Percentiles rank a stretch among this genome's conserved stretches.
phyloP scores from a whole-genome alignment of 306 rosid species.

The Vigna trinervia region DNA sequence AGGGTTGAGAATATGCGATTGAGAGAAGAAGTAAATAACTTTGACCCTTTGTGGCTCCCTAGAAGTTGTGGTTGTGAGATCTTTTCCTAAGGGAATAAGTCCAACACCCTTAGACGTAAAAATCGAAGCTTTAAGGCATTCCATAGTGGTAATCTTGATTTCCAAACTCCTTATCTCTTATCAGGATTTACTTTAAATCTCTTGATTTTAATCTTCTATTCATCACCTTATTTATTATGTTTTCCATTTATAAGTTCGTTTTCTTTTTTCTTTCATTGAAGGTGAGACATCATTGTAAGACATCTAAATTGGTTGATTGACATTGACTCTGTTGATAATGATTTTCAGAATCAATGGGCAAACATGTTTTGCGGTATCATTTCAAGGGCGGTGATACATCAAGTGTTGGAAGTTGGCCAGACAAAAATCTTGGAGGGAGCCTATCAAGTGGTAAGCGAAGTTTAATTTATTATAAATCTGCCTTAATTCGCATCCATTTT shows the following conservation, averaged over 20 bases:
- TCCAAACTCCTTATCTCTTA: neutral
- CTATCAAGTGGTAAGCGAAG: conserved; percentile 69
- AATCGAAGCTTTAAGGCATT: conserved; percentile 76
- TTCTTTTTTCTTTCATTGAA: neutral
- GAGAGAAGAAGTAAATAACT: conserved; percentile 58
- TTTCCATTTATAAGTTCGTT: neutral
- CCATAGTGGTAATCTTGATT: conserved; percentile 49
- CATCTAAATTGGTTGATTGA: neutral
- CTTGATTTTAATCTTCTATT: neutral
- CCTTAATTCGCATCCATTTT: neutral
- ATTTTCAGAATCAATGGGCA: conserved; percentile 78
- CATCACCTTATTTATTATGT: neutral
- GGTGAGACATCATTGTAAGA: neutral
- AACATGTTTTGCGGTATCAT: conserved; percentile 68
- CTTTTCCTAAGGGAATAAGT: conserved; percentile 66
- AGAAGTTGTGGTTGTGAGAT: conserved; percentile 45
- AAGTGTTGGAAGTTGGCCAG: conserved; percentile 46
- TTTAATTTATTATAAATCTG: neutral
- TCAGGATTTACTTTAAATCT: neutral
- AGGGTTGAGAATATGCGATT: conserved; percentile 67
- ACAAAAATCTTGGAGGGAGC: conserved; percentile 67
- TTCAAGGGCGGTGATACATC: conserved; percentile 68
- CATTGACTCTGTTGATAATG: neutral
- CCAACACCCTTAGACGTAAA: conserved; percentile 59
- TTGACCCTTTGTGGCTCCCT: conserved; percentile 64